These are phyloP conservation scores for Botryobasidium botryosum DNA, from an alignment of 768 basidiomycete genomes.

Conservation along the genomic window DNA sequence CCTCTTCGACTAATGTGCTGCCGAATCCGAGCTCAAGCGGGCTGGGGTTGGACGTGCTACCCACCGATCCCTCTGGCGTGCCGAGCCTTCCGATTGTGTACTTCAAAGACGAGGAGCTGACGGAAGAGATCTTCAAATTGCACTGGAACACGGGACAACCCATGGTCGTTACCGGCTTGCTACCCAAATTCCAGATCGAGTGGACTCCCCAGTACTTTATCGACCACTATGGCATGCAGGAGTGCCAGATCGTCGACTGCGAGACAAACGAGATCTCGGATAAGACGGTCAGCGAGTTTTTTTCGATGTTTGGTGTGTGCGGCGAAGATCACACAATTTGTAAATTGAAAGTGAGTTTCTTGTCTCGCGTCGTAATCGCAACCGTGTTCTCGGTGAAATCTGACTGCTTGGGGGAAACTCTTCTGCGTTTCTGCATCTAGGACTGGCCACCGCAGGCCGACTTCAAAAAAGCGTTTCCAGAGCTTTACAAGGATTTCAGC, in stretches of 20 bases:
- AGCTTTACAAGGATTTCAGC: slow-evolving; percentile 73
- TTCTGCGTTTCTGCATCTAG: slow-evolving; percentile 22
- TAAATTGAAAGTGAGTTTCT: slow-evolving; percentile 58
- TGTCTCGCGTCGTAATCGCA: no score
- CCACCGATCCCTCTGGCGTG: slow-evolving; percentile 22
- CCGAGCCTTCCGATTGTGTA: slow-evolving; percentile 31
- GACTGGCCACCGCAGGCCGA: slow-evolving; percentile 89
- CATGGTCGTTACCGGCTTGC: slow-evolving; percentile 53
- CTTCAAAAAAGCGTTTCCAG: slow-evolving; percentile 69
- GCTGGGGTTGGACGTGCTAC: no score
- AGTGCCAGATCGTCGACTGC: slow-evolving; percentile 65
- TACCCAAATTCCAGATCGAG: slow-evolving; percentile 40
- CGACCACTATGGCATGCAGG: slow-evolving; percentile 42
- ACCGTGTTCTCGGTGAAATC: no score
- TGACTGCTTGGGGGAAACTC: no score
- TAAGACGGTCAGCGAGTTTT: slow-evolving; percentile 63
- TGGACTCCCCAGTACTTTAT: slow-evolving; percentile 82
- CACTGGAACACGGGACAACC: slow-evolving; percentile 66
- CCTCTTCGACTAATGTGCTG: no score
- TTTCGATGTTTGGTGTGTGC: slow-evolving; percentile 56
- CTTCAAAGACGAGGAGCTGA: slow-evolving; percentile 33
- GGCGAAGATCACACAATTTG: slow-evolving; percentile 35
- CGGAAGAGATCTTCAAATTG: slow-evolving; percentile 40
- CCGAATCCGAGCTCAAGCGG: no score
- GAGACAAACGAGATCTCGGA: slow-evolving; percentile 48